Conservation (phyloP, 1,284 basidiomycete species). For the Leccinum pachyderme region DNA sequence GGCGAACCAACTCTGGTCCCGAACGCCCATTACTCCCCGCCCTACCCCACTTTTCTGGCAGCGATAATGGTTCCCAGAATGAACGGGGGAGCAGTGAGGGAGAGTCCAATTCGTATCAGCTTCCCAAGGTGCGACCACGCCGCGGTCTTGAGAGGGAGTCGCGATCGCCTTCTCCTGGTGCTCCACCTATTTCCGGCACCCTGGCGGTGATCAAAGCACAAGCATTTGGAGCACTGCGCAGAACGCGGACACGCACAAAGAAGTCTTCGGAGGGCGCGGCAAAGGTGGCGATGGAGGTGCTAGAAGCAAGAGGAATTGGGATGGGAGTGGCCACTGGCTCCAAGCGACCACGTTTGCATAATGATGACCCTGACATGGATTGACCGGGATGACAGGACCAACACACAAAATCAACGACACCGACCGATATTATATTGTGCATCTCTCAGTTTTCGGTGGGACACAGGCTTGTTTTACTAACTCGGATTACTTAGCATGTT, state of each 20-base stretch:
- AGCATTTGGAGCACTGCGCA: slow-evolving; percentile 76
- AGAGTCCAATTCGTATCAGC: slow-evolving; percentile 45
- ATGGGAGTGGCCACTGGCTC: slow-evolving; percentile 49
- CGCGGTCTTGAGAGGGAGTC: slow-evolving; percentile 49
- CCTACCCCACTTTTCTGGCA: slow-evolving; percentile 48
- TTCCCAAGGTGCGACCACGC: slow-evolving; percentile 42
- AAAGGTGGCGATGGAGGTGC: slow-evolving; percentile 72
- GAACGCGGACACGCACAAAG: slow-evolving; percentile 70
- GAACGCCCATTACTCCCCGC: slow-evolving; percentile 52
- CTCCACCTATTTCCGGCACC: slow-evolving; percentile 68
- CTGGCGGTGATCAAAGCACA: slow-evolving; percentile 85
- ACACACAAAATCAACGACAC: slow-evolving; percentile 22
- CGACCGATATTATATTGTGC: slow-evolving; percentile 30
- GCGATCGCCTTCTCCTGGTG: slow-evolving; percentile 69
- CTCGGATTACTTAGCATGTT: slow-evolving; percentile 32
- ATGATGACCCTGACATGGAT: slow-evolving; percentile 48
- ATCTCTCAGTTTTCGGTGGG: slow-evolving; percentile 25
- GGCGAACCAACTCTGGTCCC: slow-evolving; percentile 47
- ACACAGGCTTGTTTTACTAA: slow-evolving; percentile 33
- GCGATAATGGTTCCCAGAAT: slow-evolving; percentile 50
- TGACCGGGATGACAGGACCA: slow-evolving; percentile 29
- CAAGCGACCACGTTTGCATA: slow-evolving; percentile 58
- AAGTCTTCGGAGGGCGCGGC: slow-evolving; percentile 69
- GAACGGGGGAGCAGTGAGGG: slow-evolving; percentile 58
- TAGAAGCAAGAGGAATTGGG: slow-evolving; percentile 73